A percentile compares a stretch with the other conserved stretches of the same genome.
These are phyloP conservation scores for Leishmania tarentolae DNA, from an alignment of 208 protist species.

Conservation along the genomic window DNA sequence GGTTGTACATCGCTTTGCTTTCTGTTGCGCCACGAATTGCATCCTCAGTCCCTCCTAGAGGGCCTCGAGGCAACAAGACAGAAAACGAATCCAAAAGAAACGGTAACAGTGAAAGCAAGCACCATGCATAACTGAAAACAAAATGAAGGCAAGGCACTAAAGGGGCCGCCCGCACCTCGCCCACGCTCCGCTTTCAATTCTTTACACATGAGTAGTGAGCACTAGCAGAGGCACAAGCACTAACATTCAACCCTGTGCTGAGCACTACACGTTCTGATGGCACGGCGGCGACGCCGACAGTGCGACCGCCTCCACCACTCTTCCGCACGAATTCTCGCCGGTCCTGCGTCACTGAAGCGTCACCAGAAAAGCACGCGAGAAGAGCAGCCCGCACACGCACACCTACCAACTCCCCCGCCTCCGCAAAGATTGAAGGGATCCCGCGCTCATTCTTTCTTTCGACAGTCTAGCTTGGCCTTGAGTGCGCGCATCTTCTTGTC, in stretches of 20 bases:
- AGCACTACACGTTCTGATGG: background rate
- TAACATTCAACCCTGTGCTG: background rate
- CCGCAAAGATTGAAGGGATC: background rate
- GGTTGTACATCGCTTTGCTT: background rate
- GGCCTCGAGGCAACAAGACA: background rate
- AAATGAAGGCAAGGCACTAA: background rate
- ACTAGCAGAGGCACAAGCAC: background rate
- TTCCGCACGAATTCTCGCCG: background rate
- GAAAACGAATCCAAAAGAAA: background rate
- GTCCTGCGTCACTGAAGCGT: background rate
- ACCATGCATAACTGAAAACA: background rate
- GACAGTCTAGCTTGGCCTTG: constrained; percentile 36
- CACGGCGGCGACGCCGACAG: background rate
- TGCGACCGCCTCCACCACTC: background rate
- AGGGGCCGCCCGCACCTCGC: background rate
- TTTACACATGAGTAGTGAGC: background rate
- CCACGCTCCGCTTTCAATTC: background rate
- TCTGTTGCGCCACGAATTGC: background rate
- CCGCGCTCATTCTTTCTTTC: constrained; percentile 23
- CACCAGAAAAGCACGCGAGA: no score
- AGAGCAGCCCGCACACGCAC: background rate
- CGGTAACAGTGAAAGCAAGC: background rate
- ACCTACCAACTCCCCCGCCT: background rate
- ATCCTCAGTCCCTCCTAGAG: background rate
- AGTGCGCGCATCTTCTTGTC: constrained; percentile 37